phyloP scores from a whole-genome alignment of 164 flowering plant genomes.

The Chimonanthus salicifolius region DNA sequence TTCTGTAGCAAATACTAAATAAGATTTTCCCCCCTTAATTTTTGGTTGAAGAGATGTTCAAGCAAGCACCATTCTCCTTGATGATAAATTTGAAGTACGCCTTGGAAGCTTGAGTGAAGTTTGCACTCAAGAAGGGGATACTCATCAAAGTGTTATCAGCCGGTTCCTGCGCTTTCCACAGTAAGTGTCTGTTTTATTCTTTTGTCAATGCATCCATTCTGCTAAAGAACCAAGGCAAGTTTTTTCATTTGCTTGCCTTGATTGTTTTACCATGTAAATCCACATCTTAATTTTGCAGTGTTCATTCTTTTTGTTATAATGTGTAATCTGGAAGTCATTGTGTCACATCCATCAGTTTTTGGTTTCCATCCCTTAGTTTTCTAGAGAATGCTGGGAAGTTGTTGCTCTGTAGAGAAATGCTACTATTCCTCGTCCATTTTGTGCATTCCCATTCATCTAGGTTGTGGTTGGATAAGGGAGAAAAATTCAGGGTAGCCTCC shows the following conservation, averaged over 20 bases:
- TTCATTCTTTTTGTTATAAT: too few relatives aligned
- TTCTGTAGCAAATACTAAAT: constrained; percentile 12
- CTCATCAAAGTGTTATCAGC: constrained; percentile 63
- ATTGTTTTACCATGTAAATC: background rate
- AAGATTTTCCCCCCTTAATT: constrained; percentile 10
- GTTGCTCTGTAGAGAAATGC: background rate
- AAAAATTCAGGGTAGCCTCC: too few relatives aligned
- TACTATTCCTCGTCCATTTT: background rate
- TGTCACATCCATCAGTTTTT: too few relatives aligned
- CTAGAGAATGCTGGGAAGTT: background rate
- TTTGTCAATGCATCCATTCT: background rate
- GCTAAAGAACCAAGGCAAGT: background rate
- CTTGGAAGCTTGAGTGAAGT: constrained; percentile 86
- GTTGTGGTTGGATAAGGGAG: too few relatives aligned
- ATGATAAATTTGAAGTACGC: constrained; percentile 97
- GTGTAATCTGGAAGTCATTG: too few relatives aligned
- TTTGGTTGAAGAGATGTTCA: constrained; percentile 75
- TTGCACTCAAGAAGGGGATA: constrained; percentile 78
- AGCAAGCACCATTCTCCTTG: constrained; percentile 96
- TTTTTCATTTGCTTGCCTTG: background rate
- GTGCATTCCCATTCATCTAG: background rate
- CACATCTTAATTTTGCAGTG: background rate
- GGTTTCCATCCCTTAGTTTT: background rate
- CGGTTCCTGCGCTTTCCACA: constrained; percentile 76
- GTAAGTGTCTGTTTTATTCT: constrained; percentile 43